These are phyloP conservation scores for Curvularia spicifera DNA, from an alignment of 2,329 filamentous ascomycete genomes.

Conservation along the genomic window DNA sequence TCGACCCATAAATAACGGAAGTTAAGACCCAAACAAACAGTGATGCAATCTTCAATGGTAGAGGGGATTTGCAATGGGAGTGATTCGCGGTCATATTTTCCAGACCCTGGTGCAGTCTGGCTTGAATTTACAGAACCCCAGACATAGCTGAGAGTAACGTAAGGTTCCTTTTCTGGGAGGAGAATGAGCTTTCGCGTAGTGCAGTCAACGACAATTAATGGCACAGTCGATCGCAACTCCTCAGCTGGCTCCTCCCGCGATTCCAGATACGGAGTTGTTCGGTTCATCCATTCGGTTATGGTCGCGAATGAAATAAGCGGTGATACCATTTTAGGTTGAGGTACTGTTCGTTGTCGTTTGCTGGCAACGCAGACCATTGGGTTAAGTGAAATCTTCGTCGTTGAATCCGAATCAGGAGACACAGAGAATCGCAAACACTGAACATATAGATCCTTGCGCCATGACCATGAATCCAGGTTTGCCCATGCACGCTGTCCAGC, in stretches of 20 bases:
- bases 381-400: too few relatives aligned
- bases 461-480: too few relatives aligned
- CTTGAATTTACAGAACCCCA: conserved; percentile 7
- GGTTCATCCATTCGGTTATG: background rate
- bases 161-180: background rate
- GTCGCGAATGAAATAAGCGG: background rate
- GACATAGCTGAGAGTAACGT: conserved; percentile 20
- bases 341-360: background rate
- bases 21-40: background rate
- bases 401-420: too few relatives aligned
- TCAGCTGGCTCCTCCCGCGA: background rate
- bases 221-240: background rate
- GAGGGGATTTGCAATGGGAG: background rate
- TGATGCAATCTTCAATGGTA: conserved; percentile 5
- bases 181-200: background rate
- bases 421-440: too few relatives aligned
- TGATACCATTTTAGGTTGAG: background rate
- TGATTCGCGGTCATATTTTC: background rate
- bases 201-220: background rate
- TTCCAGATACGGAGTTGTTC: background rate
- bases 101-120: background rate
- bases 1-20: conserved; percentile 8
- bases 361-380: background rate
- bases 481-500: background rate
- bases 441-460: too few relatives aligned